Conservation (phyloP, 2,329 filamentous ascomycete species). For the Didymella segeticola region DNA sequence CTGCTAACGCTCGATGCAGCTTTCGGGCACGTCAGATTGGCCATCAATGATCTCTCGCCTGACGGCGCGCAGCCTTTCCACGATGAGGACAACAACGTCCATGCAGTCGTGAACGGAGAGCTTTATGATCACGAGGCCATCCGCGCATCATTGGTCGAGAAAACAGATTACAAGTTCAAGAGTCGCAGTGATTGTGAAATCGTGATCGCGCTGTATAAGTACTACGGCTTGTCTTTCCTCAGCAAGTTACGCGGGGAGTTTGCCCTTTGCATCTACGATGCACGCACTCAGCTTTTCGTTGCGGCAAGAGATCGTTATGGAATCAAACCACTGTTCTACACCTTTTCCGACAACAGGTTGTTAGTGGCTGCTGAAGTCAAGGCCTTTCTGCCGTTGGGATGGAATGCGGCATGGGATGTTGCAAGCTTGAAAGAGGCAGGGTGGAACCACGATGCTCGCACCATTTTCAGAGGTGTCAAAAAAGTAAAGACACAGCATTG, state of each 20-base stretch:
- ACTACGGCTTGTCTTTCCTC: slow-evolving; percentile 53
- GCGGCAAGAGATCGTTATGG: slow-evolving; percentile 63
- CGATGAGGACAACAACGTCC: slow-evolving; percentile 42
- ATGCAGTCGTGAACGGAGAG: slow-evolving; percentile 66
- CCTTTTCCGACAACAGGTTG: slow-evolving; percentile 48
- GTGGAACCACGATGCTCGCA: slow-evolving; percentile 55
- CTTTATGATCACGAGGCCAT: slow-evolving; percentile 61
- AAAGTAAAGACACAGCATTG: slow-evolving; percentile 31
- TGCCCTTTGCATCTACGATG: slow-evolving; percentile 60
- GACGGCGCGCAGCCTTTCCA: slow-evolving; percentile 32
- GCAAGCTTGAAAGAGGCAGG: slow-evolving; percentile 51
- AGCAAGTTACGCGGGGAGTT: slow-evolving; percentile 62
- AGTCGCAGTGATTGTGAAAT: slow-evolving; percentile 60
- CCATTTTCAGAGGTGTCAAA: slow-evolving; percentile 58
- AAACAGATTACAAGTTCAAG: slow-evolving; percentile 52
- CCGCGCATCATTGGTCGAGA: slow-evolving; percentile 43
- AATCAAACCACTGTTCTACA: slow-evolving; percentile 64
- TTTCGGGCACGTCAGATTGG: slow-evolving; percentile 31
- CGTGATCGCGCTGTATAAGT: slow-evolving; percentile 57
- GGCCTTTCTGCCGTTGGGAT: slow-evolving; percentile 58
- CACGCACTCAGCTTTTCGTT: slow-evolving; percentile 49
- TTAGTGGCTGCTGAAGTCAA: slow-evolving; percentile 62
- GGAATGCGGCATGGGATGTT: slow-evolving; percentile 62
- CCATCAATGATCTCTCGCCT: slow-evolving; percentile 32
- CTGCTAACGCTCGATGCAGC: slow-evolving; percentile 11